Percentiles rank a stretch among this genome's conserved stretches.
Evolutionary conservation across 805 yeast species (phyloP).

Genomic region (Lipomyces orientalis): DNA sequence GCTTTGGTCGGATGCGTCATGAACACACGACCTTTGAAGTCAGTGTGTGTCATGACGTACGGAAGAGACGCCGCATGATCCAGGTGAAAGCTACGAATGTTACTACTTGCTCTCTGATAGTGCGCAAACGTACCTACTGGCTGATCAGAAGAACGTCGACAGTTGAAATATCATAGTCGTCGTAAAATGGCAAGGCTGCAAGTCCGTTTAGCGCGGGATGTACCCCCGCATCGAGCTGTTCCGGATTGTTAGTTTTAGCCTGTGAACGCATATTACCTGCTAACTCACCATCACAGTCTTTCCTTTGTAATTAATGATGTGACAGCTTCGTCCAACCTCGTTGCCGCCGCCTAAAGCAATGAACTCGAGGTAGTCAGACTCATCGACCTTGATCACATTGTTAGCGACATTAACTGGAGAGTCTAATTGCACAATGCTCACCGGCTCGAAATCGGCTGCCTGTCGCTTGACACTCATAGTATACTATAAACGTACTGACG

Average conservation of each 20-base stretch:
- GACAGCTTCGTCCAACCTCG: conserved; percentile 97
- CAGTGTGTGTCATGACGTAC: conserved; percentile 96
- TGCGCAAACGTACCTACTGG: conserved; percentile 53
- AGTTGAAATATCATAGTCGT: conserved; percentile 86
- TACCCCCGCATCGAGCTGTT: conserved; percentile 85
- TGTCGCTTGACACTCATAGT: neutral
- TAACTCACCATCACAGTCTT: conserved; percentile 76
- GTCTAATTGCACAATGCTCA: neutral
- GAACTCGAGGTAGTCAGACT: conserved; percentile 61
- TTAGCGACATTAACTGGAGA: neutral
- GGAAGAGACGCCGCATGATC: conserved; percentile 99
- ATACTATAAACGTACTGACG: neutral
- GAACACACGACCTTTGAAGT: conserved; percentile 91
- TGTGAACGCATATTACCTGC: neutral
- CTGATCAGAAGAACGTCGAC: conserved; percentile 87
- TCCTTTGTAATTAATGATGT: conserved; percentile 87
- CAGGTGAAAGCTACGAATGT: conserved; percentile 66
- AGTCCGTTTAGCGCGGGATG: conserved; percentile 95
- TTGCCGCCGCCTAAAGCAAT: conserved; percentile 97
- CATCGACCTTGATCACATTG: conserved; percentile 36
- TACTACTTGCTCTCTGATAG: neutral
- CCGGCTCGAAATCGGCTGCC: conserved; percentile 18
- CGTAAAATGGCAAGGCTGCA: conserved; percentile 92
- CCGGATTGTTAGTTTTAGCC: neutral
- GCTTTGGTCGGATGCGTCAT: conserved; percentile 99